Percentiles rank a stretch among this genome's conserved stretches.
phyloP scores from a whole-genome alignment of 768 basidiomycete genomes.

The Lyophyllum atratum region DNA sequence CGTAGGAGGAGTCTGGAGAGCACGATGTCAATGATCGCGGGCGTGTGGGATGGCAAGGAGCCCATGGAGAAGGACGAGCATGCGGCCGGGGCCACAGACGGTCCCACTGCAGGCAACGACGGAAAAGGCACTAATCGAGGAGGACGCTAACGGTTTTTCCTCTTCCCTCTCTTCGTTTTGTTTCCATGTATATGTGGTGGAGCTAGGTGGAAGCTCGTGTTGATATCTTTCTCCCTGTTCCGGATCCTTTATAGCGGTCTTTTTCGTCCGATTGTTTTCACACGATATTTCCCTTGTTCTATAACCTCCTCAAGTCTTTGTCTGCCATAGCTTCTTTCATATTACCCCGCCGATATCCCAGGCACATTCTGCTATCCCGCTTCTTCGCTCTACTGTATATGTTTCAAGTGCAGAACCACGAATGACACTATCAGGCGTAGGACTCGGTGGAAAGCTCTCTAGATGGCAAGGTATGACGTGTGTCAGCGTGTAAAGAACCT shows the following conservation, averaged over 20 bases:
- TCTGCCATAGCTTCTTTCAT: background rate
- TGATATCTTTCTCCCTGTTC: background rate
- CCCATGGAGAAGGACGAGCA: slow-evolving; percentile 40
- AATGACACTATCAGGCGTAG: background rate
- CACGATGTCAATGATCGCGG: slow-evolving; percentile 93
- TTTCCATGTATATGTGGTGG: background rate
- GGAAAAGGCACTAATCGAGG: background rate
- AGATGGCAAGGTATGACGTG: background rate
- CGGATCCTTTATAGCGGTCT: background rate
- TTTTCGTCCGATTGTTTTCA: background rate
- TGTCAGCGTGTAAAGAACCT: background rate
- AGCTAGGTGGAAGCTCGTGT: background rate
- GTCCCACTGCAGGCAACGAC: slow-evolving; percentile 1
- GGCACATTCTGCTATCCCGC: background rate
- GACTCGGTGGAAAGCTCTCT: background rate
- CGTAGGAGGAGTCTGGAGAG: slow-evolving; percentile 91
- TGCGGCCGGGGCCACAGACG: slow-evolving; percentile 33
- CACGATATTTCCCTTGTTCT: background rate
- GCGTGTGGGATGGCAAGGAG: slow-evolving; percentile 79
- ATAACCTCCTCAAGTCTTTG: background rate
- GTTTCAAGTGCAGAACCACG: background rate
- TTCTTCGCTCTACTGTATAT: slow-evolving; percentile 4
- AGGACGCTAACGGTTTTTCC: background rate
- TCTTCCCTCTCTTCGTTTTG: background rate
- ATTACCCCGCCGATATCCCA: background rate